A percentile compares a stretch with the other conserved stretches of the same genome.
Conservation (phyloP, 78 protist species). For the Dictyostelium firmibasis region DNA sequence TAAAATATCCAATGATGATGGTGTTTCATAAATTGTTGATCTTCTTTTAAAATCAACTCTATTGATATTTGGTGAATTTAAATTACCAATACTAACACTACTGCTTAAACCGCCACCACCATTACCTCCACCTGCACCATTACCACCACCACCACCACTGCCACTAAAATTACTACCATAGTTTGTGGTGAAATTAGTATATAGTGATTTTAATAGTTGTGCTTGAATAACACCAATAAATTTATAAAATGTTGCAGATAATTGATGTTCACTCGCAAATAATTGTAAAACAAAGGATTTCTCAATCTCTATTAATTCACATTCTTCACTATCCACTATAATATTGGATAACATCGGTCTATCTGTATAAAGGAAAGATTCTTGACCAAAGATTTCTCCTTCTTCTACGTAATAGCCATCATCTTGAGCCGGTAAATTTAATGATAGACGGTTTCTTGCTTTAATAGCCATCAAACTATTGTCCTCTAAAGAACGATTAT, state of each 20-base stretch:
- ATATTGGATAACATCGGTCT: conserved; percentile 38
- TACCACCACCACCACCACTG: not conserved
- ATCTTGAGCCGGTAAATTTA: not conserved
- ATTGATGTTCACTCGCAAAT: conserved; percentile 51
- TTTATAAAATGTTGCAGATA: conserved; percentile 62
- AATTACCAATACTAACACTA: not conserved
- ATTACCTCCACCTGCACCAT: not conserved
- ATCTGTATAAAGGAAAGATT: conserved; percentile 44
- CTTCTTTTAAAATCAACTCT: conserved; percentile 3
- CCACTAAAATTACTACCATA: not conserved
- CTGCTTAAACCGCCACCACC: not conserved
- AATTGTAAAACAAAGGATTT: conserved; percentile 52
- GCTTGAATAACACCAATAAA: conserved; percentile 46
- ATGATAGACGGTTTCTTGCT: not conserved
- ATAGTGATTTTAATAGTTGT: conserved; percentile 1
- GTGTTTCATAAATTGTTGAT: conserved; percentile 41
- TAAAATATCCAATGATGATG: conserved; percentile 7
- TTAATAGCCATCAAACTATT: not conserved
- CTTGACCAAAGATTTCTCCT: conserved; percentile 73
- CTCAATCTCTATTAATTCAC: conserved; percentile 60
- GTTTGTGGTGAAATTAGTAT: not conserved
- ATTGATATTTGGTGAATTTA: conserved; percentile 17
- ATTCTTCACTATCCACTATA: conserved; percentile 24
- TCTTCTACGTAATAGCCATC: conserved; percentile 36
- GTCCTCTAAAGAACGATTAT: not conserved